Conservation (phyloP, 768 basidiomycete genomes). For the Russula foetens region DNA sequence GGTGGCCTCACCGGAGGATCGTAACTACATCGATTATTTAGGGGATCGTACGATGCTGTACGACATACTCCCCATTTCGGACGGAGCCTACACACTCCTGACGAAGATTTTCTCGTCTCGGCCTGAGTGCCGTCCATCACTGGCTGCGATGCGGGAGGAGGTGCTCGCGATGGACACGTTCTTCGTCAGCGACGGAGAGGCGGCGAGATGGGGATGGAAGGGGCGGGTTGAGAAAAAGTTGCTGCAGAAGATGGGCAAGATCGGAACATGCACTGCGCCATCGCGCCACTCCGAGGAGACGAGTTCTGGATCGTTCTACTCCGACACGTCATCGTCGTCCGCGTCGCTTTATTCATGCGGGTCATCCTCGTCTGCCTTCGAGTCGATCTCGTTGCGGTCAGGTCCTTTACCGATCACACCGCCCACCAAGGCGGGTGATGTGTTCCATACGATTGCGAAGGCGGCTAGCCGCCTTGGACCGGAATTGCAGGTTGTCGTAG, state of each 20-base stretch:
- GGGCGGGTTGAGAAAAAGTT: background rate
- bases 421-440: background rate
- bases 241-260: background rate
- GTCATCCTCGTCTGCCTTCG: conserved; percentile 5
- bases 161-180: conserved; percentile 52
- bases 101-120: conserved; percentile 54
- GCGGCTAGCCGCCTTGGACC: no score
- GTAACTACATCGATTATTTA: background rate
- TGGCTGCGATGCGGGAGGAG: conserved; percentile 49
- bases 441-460: background rate
- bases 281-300: background rate
- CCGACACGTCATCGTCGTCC: background rate
- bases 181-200: conserved; percentile 46
- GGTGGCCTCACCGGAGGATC: background rate
- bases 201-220: background rate
- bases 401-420: background rate
- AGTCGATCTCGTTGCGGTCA: background rate
- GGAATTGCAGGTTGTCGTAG: no score
- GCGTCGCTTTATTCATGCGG: background rate
- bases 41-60: background rate
- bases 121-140: conserved; percentile 49
- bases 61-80: conserved; percentile 24
- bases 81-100: conserved; percentile 37
- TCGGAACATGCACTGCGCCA: background rate
- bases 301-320: no score